Evolutionary conservation across 2,329 filamentous ascomycete species (phyloP).

Genomic region (Pestalotiopsis sp.): DNA sequence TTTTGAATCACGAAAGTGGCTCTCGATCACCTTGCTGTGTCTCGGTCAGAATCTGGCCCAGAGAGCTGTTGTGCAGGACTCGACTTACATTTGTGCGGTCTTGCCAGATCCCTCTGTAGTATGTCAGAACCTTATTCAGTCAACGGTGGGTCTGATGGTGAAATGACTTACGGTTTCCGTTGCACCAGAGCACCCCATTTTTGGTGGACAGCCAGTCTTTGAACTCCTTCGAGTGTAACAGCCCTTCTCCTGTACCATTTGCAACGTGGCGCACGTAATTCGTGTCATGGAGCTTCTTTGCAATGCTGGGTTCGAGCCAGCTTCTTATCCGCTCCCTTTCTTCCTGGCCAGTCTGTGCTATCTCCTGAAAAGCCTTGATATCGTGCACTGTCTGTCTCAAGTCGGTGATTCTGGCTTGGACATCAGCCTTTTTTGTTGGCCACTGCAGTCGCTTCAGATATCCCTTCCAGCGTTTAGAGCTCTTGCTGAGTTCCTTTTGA

Average conservation of each 20-base stretch:
- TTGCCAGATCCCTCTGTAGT: background rate
- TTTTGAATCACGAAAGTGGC: background rate
- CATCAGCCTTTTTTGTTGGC: background rate
- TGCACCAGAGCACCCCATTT: background rate
- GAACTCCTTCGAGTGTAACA: background rate
- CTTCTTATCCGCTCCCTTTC: background rate
- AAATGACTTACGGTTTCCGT: background rate
- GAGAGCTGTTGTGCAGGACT: background rate
- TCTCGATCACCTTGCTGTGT: background rate
- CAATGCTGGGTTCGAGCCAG: background rate
- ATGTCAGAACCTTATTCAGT: fast-evolving
- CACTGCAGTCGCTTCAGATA: background rate
- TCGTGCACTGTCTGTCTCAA: background rate
- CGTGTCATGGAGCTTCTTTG: background rate
- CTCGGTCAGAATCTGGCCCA: background rate
- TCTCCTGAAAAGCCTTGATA: background rate
- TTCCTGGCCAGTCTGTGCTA: background rate
- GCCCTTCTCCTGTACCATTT: background rate
- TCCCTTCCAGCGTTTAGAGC: background rate
- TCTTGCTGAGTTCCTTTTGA: background rate
- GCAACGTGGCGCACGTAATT: background rate
- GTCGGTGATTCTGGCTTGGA: background rate
- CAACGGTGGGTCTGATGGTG: fast-evolving
- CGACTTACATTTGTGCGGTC: background rate
- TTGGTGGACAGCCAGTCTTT: background rate